Conservation (phyloP, 2,329 filamentous ascomycete genomes). For the Stachybotrys elegans region DNA sequence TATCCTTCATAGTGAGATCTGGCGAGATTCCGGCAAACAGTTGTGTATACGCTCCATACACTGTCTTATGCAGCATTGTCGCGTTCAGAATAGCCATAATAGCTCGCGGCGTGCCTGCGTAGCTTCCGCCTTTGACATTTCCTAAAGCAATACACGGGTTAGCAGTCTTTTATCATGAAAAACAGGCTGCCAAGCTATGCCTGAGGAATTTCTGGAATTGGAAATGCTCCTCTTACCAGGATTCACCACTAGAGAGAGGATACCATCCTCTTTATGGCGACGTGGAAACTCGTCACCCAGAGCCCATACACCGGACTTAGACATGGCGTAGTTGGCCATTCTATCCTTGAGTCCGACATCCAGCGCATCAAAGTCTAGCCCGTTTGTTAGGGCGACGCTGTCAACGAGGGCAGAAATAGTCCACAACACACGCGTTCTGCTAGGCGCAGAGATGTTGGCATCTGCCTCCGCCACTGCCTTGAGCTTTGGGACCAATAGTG, state of each 20-base stretch:
- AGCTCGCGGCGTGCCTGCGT: neutral
- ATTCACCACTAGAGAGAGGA: neutral
- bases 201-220: no score
- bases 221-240: neutral
- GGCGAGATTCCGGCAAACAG: neutral
- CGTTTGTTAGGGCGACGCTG: neutral
- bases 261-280: neutral
- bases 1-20: neutral
- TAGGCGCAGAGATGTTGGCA: neutral
- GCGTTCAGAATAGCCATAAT: neutral
- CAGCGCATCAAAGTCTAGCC: neutral
- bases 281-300: neutral
- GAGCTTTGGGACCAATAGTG: neutral
- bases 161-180: neutral
- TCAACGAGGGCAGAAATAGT: neutral
- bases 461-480: neutral
- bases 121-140: neutral
- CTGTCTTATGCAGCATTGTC: neutral
- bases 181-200: no score
- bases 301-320: neutral
- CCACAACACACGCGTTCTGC: neutral
- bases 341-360: neutral
- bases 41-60: neutral
- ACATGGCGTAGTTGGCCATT: neutral
- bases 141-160: neutral